These are phyloP conservation scores for Conoideocrella luteorostrata DNA, from an alignment of 2,329 filamentous ascomycete genomes.

Conservation along the genomic window DNA sequence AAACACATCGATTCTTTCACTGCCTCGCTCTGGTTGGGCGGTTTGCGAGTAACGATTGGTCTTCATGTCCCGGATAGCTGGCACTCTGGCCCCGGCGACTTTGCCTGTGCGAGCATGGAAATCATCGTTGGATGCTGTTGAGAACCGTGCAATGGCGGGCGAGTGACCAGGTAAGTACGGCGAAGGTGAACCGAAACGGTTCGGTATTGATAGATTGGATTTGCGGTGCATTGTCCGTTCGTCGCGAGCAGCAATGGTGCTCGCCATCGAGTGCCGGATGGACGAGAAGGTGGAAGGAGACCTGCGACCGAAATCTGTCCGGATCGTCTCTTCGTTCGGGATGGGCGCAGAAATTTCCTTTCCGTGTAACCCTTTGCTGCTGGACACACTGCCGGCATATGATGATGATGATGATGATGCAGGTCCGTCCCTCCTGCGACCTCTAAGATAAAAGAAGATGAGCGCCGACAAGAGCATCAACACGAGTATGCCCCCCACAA, in stretches of 20 bases:
- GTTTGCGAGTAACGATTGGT: constrained; percentile 20
- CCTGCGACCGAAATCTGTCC: constrained; percentile 49
- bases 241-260: not conserved
- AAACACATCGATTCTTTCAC: constrained; percentile 47
- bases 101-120: constrained; percentile 19
- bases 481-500: constrained; percentile 38
- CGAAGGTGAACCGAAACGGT: constrained; percentile 31
- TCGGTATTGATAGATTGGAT: constrained; percentile 25
- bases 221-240: too few species aligned
- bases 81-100: constrained; percentile 19
- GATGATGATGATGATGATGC: constrained; percentile 15
- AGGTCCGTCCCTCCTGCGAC: constrained; percentile 15
- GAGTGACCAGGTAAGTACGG: constrained; percentile 19
- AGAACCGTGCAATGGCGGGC: constrained; percentile 13
- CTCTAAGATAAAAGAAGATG: constrained; percentile 33
- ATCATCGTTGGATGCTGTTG: constrained; percentile 20
- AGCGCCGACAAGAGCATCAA: constrained; percentile 33
- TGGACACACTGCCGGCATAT: constrained; percentile 11
- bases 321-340: constrained; percentile 31
- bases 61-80: constrained; percentile 35
- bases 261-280: constrained; percentile 7
- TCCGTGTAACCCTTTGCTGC: constrained; percentile 17
- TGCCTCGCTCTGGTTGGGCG: constrained; percentile 36
- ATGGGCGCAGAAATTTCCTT: constrained; percentile 55
- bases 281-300: constrained; percentile 12